Evolutionary conservation across 345 rosid species (phyloP).

Genomic region (Carallia pectinifolia): DNA sequence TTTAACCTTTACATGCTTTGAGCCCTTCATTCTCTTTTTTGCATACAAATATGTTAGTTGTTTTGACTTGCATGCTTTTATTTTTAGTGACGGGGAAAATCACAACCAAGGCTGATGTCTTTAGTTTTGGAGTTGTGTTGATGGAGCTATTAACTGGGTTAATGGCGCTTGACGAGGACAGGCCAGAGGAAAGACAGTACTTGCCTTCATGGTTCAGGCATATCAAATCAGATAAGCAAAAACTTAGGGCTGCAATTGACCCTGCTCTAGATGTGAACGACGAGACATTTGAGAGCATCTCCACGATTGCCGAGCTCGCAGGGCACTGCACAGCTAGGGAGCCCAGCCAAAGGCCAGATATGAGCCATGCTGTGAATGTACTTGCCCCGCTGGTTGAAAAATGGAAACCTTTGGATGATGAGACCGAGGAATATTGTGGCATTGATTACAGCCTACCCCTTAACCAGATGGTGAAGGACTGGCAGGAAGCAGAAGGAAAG

Average conservation of each 20-base stretch:
- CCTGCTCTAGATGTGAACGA: conserved; percentile 47
- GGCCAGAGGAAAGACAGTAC: conserved; percentile 74
- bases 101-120: conserved; percentile 74
- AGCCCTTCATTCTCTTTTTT: neutral
- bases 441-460: conserved; percentile 78
- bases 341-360: conserved; percentile 67
- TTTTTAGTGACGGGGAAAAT: conserved; percentile 66
- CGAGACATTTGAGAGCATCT: conserved; percentile 55
- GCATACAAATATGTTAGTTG: conserved; percentile 2
- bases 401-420: conserved; percentile 66
- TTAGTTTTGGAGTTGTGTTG: conserved; percentile 72
- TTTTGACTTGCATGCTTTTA: conserved; percentile 13
- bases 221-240: conserved; percentile 52
- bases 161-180: conserved; percentile 64
- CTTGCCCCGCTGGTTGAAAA: conserved; percentile 64
- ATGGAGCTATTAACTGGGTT: conserved; percentile 73
- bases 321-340: conserved; percentile 82
- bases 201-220: conserved; percentile 70
- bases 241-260: conserved; percentile 59
- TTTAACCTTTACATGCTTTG: too few relatives aligned
- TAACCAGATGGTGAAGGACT: conserved; percentile 72
- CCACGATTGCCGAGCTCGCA: conserved; percentile 56
- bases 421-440: conserved; percentile 57
- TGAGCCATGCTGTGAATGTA: conserved; percentile 71
- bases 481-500: conserved; percentile 80